phyloP scores from a whole-genome alignment of 176 grass and related monocot species.

The Aegilops longissima region DNA sequence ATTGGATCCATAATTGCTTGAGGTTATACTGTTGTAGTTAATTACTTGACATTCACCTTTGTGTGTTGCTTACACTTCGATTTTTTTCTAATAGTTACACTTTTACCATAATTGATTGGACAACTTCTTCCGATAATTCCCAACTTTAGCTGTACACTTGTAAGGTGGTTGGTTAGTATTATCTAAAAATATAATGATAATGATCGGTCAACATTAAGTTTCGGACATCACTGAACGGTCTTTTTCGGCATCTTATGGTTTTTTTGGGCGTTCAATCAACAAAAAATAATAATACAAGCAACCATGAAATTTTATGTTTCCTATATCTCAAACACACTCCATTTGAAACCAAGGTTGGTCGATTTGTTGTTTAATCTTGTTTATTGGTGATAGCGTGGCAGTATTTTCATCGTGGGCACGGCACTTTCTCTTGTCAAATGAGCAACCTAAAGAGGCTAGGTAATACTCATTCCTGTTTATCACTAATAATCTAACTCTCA shows the following conservation, averaged over 20 bases:
- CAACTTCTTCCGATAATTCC: background rate
- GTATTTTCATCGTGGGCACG: slow-evolving; percentile 82
- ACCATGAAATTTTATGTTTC: background rate
- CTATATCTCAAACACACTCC: background rate
- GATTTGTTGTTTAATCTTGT: background rate
- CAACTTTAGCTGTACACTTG: no score
- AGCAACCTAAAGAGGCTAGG: slow-evolving; percentile 53
- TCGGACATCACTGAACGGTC: background rate
- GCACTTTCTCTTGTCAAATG: slow-evolving; percentile 44
- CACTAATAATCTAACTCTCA: background rate
- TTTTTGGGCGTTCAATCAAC: background rate
- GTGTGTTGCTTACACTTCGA: background rate
- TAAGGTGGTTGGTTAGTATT: background rate
- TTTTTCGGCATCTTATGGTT: background rate
- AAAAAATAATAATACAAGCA: no score
- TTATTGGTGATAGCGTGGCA: slow-evolving; percentile 55
- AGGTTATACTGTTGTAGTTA: background rate
- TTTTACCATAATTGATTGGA: background rate
- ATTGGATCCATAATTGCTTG: background rate
- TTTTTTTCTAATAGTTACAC: background rate
- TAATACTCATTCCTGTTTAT: slow-evolving; percentile 29
- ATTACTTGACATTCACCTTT: background rate
- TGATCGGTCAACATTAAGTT: background rate
- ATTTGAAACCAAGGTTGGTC: background rate
- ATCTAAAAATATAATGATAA: background rate